Conservation (phyloP, 164 flowering plant species). For the Warburgia ugandensis region DNA sequence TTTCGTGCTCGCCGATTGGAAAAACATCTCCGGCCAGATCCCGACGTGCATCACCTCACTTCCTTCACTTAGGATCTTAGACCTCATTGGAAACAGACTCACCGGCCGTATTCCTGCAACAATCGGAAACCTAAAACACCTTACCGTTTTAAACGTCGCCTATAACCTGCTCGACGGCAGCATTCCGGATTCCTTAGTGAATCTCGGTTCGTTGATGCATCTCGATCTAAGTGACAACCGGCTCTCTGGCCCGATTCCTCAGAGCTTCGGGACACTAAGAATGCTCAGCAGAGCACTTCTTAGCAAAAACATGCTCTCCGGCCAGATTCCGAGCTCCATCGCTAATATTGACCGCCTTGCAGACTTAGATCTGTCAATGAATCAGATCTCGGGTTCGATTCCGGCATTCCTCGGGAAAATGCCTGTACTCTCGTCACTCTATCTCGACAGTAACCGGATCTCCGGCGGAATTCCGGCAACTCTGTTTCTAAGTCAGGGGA, state of each 20-base stretch:
- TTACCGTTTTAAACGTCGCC: constrained; percentile 73
- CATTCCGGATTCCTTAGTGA: constrained; percentile 54
- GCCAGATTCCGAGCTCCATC: constrained; percentile 53
- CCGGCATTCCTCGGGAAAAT: constrained; percentile 53
- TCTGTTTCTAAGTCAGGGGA: constrained; percentile 33
- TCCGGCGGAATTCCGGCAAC: constrained; percentile 56
- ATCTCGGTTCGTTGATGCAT: constrained; percentile 48
- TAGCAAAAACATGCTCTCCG: constrained; percentile 44
- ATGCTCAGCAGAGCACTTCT: constrained; percentile 81
- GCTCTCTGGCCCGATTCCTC: constrained; percentile 52
- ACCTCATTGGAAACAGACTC: constrained; percentile 62
- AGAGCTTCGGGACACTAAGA: constrained; percentile 34
- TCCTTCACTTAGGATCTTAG: constrained; percentile 51
- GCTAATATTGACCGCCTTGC: constrained; percentile 58
- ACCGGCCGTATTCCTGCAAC: constrained; percentile 55
- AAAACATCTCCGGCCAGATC: constrained; percentile 56
- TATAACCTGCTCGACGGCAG: constrained; percentile 62
- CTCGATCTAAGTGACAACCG: constrained; percentile 65
- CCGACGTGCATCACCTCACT: constrained; percentile 56
- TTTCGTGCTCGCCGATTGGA: constrained; percentile 59
- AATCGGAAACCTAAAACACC: constrained; percentile 49
- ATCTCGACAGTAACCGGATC: constrained; percentile 54
- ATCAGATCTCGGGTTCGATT: constrained; percentile 47
- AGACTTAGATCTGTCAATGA: constrained; percentile 64
- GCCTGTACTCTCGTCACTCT: constrained; percentile 65